Base-by-base conservation (phyloP, 225 moss, liverwort and hornwort species). In the Sphagnum contortum region DNA sequence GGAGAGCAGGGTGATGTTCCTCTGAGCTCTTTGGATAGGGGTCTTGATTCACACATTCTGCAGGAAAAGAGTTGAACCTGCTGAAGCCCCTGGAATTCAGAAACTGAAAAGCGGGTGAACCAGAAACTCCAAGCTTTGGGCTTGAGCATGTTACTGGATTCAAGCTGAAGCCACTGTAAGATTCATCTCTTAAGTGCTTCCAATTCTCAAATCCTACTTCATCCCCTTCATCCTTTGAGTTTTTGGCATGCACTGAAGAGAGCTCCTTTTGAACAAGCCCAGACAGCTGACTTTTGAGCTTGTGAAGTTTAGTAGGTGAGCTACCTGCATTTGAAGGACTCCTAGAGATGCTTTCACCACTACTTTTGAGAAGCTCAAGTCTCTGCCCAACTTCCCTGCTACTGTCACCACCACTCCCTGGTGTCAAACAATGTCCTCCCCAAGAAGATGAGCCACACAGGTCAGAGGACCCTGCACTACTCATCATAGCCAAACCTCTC, bases 1-100 rank as follows among this genome's bases (percentile, higher is more conserved):
- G 69, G 8, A 67, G 66, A 3, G 70, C 79, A 29, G 68, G 61
- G 44, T 66, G 60, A 47, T 57, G 57, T 45, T 86, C 76, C 8
- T 77, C 71, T 2, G 68, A 66, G 4, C 75, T 57, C 61, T 60
- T 29, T 64, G 48, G 12, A 47, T 14, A 52, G 52, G 52, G 6
- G 52, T 6, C 52, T 9, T 5, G 9, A 0, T 9, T 61, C 9
- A 5, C 74, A 69, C 62, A 80, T 68, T 10, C 48, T 29, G 29
- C 64, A 2, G 69, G 64, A 5, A 83, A 55, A 3, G 64, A 72
- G 59, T 83, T 83, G 4, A 83, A 87, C 64, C 83, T 80, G 13
- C 73, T 87, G 29, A 78, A 55, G 14, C 83, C 83, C 47, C 77
- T 69, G 48, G 70, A 65, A 60, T 80, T 80, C 67, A 77, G 75